A percentile compares a stretch with the other conserved stretches of the same genome.
Evolutionary conservation across 2,329 filamentous ascomycete species (phyloP).

Genomic region (Aspergillus clavatus): DNA sequence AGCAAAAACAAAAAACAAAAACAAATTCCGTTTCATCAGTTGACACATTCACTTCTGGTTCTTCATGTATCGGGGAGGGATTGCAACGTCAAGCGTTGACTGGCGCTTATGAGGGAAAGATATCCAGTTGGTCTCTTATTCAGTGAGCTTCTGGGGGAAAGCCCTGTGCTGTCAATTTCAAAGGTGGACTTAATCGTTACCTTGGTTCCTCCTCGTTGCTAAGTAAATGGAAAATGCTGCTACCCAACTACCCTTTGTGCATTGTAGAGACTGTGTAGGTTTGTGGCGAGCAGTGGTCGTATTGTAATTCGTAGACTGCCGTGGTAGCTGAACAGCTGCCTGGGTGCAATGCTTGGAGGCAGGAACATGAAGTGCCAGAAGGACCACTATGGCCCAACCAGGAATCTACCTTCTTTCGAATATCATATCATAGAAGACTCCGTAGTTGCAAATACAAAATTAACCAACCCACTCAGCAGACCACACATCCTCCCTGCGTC

Average conservation of each 20-base stretch:
- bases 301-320: too few relatives aligned
- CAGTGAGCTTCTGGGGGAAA: slow-evolving; percentile 69
- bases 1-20: slow-evolving; percentile 5
- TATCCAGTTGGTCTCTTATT: slow-evolving; percentile 57
- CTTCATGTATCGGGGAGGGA: slow-evolving; percentile 33
- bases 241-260: slow-evolving; percentile 21
- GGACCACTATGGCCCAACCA: too few relatives aligned
- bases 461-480: slow-evolving; percentile 35
- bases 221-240: slow-evolving; percentile 33
- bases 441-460: too few relatives aligned
- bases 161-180: slow-evolving; percentile 80
- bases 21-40: slow-evolving; percentile 18
- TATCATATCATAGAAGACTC: slow-evolving; percentile 11
- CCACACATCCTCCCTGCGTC: slow-evolving; percentile 39
- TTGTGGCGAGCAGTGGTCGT: too few relatives aligned
- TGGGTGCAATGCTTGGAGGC: too few relatives aligned
- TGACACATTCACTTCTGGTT: slow-evolving; percentile 25
- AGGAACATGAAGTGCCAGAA: too few relatives aligned
- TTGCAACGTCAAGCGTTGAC: slow-evolving; percentile 52
- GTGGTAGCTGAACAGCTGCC: too few relatives aligned
- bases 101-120: slow-evolving; percentile 99
- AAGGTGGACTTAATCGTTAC: slow-evolving; percentile 87
- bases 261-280: slow-evolving; percentile 2
- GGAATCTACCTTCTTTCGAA: too few relatives aligned
- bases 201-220: slow-evolving; percentile 49